Base-by-base conservation (phyloP, 1,284 basidiomycete genomes). In the Apiotrichum laibachii region DNA sequence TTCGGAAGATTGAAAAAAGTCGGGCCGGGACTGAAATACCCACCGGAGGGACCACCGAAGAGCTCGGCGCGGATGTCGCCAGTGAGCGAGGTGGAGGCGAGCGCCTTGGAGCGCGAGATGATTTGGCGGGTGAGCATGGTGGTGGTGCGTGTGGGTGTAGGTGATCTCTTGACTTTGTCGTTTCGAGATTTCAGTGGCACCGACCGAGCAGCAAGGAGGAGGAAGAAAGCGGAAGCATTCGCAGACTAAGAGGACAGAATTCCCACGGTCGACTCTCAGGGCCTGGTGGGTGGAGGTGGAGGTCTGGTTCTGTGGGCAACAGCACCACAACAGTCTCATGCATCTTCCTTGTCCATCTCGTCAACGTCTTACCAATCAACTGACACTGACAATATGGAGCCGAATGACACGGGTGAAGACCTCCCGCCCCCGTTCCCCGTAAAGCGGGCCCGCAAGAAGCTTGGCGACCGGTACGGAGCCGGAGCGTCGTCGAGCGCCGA, bases 11-110 rank as follows among this genome's bases (percentile, higher is more conserved):
- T n/a, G 18, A 44, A 33, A 33, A 44, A 49, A 34, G 51, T 50
- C 12, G 26, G 15, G 13, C 19, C 19, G 19, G 9, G n/a, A 44
- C n/a, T n/a, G 10, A 13, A 44, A 51, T 35, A 67, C 71, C 47
- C 54, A 73, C 71, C 67, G 0, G 68, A 70, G 12, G 71, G 68
- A n/a, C 70, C 70, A n/a, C 67, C 68, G 52, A 73, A 73, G 31
- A 73, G 66, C 53, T 71, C 63, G 50, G 61, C 59, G 44, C 69
- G 59, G 34, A 73, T 59, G 35, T 70, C 70, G 31, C 59, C 59
- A 7, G 57, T 58, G 46, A 72, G 48, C 21, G 62, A 56, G 2
- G 60, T 62, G n/a, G 60, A 56, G 18, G 62, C 62, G 49, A 70
- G 53, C 34, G 70, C 68, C 37, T 56, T 49, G 10, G 63, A 33